A percentile compares a stretch with the other conserved stretches of the same genome.
These are phyloP conservation scores for Thielaviopsis musarum DNA, from an alignment of 2,329 filamentous ascomycete genomes.

Conservation along the genomic window DNA sequence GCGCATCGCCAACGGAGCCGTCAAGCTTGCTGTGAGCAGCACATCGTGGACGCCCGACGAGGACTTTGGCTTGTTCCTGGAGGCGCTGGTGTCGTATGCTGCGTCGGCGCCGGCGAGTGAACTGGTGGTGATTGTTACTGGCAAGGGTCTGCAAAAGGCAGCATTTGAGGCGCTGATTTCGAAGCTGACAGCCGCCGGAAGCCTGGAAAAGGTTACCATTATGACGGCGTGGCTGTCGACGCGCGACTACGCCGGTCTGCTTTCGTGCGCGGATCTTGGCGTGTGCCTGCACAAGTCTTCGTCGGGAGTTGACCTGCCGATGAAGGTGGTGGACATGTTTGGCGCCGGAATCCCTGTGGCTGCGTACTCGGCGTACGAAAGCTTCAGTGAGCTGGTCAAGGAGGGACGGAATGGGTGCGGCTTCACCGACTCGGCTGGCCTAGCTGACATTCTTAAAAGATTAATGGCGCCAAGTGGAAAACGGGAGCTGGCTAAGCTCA, in stretches of 20 bases:
- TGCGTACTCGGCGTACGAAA: slow-evolving; percentile 72
- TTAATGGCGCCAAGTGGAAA: slow-evolving; percentile 40
- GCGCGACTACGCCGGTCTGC: slow-evolving; percentile 66
- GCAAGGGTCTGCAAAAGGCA: slow-evolving; percentile 73
- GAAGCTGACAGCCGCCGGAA: slow-evolving; percentile 40
- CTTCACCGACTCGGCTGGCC: slow-evolving; percentile 54
- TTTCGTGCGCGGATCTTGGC: slow-evolving; percentile 75
- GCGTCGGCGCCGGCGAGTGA: slow-evolving; percentile 22
- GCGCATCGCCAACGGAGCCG: slow-evolving; percentile 39
- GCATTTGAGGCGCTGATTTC: slow-evolving; percentile 54
- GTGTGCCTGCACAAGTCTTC: slow-evolving; percentile 86
- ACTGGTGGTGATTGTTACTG: slow-evolving; percentile 83
- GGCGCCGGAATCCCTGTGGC: slow-evolving; percentile 81
- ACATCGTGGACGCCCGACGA: slow-evolving; percentile 97
- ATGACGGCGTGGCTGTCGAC: slow-evolving; percentile 73
- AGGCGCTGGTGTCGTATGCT: slow-evolving; percentile 64
- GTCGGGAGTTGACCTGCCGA: slow-evolving; percentile 87
- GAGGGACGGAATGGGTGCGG: slow-evolving; percentile 77
- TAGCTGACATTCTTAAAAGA: slow-evolving; percentile 44
- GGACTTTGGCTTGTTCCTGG: slow-evolving; percentile 76
- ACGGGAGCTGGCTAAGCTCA: slow-evolving; percentile 41
- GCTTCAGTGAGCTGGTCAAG: slow-evolving; percentile 77
- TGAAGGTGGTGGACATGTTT: slow-evolving; percentile 99
- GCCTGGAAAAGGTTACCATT: slow-evolving; percentile 54
- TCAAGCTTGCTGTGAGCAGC: slow-evolving; percentile 68